These are phyloP conservation scores for Penicillium verhagenii DNA, from an alignment of 495 filamentous ascomycete genomes.

Conservation along the genomic window DNA sequence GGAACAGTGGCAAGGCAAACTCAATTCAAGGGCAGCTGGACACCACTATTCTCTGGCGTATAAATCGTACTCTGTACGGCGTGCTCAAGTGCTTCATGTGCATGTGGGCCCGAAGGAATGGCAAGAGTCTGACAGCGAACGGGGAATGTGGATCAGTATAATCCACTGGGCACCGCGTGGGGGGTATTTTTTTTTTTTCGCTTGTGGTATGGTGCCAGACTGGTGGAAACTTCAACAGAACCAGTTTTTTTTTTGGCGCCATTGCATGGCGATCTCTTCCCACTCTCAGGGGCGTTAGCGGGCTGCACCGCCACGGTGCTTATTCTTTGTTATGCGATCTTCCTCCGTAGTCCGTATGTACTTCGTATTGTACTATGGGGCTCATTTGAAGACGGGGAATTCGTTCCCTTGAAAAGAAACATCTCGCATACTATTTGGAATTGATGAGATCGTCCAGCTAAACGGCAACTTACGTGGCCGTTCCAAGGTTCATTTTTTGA, in stretches of 20 bases:
- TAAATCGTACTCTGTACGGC: too few species aligned
- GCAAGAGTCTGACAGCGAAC: slow-evolving; percentile 12
- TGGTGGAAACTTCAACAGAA: slow-evolving; percentile 14
- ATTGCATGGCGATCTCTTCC: slow-evolving; percentile 8
- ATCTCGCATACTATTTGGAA: too few species aligned
- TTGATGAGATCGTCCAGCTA: background rate
- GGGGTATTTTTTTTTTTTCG: background rate
- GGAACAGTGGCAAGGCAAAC: background rate
- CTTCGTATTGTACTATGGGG: too few species aligned
- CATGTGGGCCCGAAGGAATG: slow-evolving; percentile 4
- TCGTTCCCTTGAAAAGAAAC: too few species aligned
- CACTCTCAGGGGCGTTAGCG: background rate
- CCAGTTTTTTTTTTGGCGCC: slow-evolving; percentile 4
- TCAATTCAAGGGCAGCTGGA: background rate
- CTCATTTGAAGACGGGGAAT: too few species aligned
- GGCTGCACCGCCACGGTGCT: background rate
- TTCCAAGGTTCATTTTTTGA: too few species aligned
- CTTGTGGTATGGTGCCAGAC: background rate
- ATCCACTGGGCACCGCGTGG: background rate
- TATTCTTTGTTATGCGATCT: background rate
- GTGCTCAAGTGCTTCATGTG: background rate
- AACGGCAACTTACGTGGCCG: background rate
- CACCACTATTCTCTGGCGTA: too few species aligned
- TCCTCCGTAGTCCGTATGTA: too few species aligned
- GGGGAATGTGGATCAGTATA: slow-evolving; percentile 3